A percentile compares a stretch with the other conserved stretches of the same genome.
These are phyloP conservation scores for Sonneratia caseolaris DNA, from an alignment of 345 rosid genomes.

Conservation along the genomic window DNA sequence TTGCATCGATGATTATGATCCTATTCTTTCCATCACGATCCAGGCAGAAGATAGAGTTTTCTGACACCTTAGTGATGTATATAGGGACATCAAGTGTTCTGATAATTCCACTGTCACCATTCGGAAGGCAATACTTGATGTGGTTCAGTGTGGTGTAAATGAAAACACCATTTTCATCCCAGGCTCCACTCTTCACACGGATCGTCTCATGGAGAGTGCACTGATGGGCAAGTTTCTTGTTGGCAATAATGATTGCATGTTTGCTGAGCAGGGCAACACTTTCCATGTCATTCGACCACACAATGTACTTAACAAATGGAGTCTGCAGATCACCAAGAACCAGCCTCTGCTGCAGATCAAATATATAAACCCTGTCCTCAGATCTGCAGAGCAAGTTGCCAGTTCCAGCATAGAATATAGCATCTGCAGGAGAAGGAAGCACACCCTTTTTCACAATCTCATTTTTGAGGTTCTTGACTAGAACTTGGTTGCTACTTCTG, in stretches of 20 bases:
- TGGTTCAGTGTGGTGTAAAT: constrained; percentile 84
- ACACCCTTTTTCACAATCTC: constrained; percentile 69
- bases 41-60: constrained; percentile 59
- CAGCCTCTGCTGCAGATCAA: constrained; percentile 84
- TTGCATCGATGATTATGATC: constrained; percentile 59
- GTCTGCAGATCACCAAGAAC: constrained; percentile 81
- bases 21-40: constrained; percentile 84
- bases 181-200: constrained; percentile 88
- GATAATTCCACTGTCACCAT: constrained; percentile 84
- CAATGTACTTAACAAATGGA: constrained; percentile 65
- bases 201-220: constrained; percentile 92
- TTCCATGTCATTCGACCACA: constrained; percentile 95
- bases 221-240: constrained; percentile 70
- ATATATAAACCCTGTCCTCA: constrained; percentile 74
- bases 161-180: constrained; percentile 93
- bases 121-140: constrained; percentile 87
- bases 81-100: constrained; percentile 76
- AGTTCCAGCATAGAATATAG: constrained; percentile 87
- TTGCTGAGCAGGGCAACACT: constrained; percentile 91
- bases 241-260: constrained; percentile 75
- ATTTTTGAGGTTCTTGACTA: constrained; percentile 67
- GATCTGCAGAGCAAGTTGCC: constrained; percentile 79
- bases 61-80: constrained; percentile 71
- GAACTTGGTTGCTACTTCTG: constrained; percentile 75
- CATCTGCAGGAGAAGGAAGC: constrained; percentile 69